Evolutionary conservation across 2,329 filamentous ascomycete species (phyloP), one percentile per base, ranked within the genome.

Genomic region (Septoria petroselini): DNA sequence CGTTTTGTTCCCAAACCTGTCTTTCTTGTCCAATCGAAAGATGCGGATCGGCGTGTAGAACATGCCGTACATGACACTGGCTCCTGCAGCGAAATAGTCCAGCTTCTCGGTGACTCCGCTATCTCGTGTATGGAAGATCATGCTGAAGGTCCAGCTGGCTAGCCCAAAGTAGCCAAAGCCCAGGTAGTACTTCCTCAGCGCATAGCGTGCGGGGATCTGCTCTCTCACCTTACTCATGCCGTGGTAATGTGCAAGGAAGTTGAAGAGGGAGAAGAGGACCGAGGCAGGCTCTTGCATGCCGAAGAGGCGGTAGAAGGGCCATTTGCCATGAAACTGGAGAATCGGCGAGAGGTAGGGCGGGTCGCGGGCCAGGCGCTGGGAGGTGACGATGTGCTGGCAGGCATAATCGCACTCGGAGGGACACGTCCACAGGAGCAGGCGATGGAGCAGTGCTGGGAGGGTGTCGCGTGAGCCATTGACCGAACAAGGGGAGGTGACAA

Each of bases 291-390:
- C 93, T 73, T 98, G 93, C 75, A 95, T 86, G 68, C 93, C 93
- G 46, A 94, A 72, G 65, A 96, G 79, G 59, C 93, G 87, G 69
- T 84, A 77, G 73, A 98, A 98, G 31, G 93, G 93, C 93, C 93
- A 98, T 79, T 98, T 98, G 25, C 93, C 93, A 74, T 98, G 90
- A 76, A 91, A 98, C 73, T 98, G 93, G 49, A 91, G 84, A 41
- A 96, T 71, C 8, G 83, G 79, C 23, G 82, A 70, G 55, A 80
- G 73, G 74, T 83, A 83, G 1, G 80, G 80, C 27, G 81, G 80
- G 53, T 82, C 79, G 55, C 79, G 75, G 19, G 80, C 74, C 58
- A 90, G 72, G 57, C 91, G 88, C 51, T 73, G 73, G 61, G 81
- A 72, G 49, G 93, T 97, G 53, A 94, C 78, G 68, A 95, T 85